phyloP scores from a whole-genome alignment of 2,329 filamentous ascomycete species.

The Tolypocladium album region DNA sequence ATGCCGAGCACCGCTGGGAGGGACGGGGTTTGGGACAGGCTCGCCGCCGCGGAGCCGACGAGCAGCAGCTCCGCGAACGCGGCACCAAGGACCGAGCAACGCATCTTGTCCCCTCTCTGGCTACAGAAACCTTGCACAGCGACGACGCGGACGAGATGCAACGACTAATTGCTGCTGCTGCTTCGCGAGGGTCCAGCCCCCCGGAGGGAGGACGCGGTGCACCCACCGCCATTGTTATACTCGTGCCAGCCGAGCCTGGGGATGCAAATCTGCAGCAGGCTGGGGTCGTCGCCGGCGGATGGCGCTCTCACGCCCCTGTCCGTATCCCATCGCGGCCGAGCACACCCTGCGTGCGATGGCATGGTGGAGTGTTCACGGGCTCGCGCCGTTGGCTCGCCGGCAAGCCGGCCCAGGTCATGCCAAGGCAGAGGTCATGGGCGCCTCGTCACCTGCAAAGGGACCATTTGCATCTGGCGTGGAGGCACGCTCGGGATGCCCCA shows the following conservation, averaged over 20 bases:
- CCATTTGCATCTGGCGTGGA: background rate
- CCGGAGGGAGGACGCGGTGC: background rate
- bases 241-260: background rate
- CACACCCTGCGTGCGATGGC: background rate
- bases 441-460: background rate
- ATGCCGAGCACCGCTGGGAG: background rate
- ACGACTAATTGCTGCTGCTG: background rate
- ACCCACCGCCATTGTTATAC: background rate
- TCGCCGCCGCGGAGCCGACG: background rate
- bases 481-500: background rate
- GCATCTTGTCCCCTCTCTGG: background rate
- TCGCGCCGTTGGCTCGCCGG: background rate
- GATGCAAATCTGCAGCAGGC: background rate
- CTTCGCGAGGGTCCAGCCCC: background rate
- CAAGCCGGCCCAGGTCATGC: background rate
- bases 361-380: background rate
- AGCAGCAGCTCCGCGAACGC: slow-evolving; percentile 1
- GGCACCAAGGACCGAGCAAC: background rate
- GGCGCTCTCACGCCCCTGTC: background rate
- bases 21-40: background rate
- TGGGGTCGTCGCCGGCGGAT: background rate
- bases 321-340: background rate
- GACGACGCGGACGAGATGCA: background rate
- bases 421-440: background rate
- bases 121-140: background rate